Evolutionary conservation across 2,329 filamentous ascomycete species (phyloP).

Genomic region (Sclerotinia minor): DNA sequence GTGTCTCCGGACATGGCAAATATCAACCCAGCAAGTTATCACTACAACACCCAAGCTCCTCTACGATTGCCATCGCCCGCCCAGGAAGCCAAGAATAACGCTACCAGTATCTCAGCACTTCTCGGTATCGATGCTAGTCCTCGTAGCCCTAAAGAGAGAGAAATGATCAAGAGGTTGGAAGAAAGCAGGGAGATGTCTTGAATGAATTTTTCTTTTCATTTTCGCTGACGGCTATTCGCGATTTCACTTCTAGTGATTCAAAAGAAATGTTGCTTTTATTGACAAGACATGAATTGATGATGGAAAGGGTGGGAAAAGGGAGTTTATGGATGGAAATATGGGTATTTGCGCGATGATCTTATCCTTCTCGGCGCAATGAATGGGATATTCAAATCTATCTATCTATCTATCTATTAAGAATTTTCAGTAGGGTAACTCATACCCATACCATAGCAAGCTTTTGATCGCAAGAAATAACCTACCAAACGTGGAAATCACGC

Average conservation of each 20-base stretch:
- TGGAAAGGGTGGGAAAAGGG: background rate
- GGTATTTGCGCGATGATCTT: background rate
- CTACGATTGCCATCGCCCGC: conserved; percentile 54
- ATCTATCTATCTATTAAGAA: background rate
- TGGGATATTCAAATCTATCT: background rate
- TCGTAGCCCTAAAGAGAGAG: conserved; percentile 52
- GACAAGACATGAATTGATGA: conserved; percentile 2
- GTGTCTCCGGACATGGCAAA: conserved; percentile 38
- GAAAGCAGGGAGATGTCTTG: conserved; percentile 44
- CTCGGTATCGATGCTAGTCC: conserved; percentile 50
- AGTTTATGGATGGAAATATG: background rate
- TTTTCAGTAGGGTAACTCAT: background rate
- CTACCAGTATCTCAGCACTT: conserved; percentile 62
- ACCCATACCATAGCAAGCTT: background rate
- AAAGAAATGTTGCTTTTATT: conserved; percentile 2
- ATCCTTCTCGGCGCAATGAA: conserved; percentile 5
- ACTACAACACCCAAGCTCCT: conserved; percentile 45
- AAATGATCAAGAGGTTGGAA: conserved; percentile 57
- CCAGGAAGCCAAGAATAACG: conserved; percentile 44
- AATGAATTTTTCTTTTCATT: background rate
- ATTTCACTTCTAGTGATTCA: background rate
- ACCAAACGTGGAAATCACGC: background rate
- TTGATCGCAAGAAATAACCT: background rate
- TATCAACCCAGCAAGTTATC: conserved; percentile 17
- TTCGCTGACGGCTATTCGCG: background rate